Evolutionary conservation across 768 basidiomycete genomes (phyloP), one percentile per base, ranked within the genome.

Genomic region (Tubosaeta sp.): DNA sequence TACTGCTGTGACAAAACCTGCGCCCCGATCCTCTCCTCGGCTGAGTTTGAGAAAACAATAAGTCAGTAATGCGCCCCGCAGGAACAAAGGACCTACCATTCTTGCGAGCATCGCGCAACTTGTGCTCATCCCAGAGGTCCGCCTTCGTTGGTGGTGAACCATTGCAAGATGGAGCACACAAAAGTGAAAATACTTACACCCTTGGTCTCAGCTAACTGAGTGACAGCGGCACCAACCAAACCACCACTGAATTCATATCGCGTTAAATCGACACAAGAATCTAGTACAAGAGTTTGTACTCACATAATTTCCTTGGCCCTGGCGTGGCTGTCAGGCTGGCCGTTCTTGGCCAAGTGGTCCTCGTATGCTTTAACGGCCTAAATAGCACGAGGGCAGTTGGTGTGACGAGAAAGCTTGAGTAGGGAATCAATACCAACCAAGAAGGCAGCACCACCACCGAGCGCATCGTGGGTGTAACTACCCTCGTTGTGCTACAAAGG

Each of bases 341-440:
- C 65, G 1, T 63, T 54, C n/a, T 0, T 1, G 1, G 46, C 54
- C 1, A 26, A 0, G 33, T 63, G 63, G 0, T 63, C 1, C 52
- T 66, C 61, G 22, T 61, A 66, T 3, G 52, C 47, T 44, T 61
- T 63, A 25, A 44, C 7, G 38, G 48, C 56, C 65, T 65, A 27
- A 25, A 47, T 26, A 17, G 34, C 14, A 3, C 19, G 22, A 34
- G 6, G 7, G 38, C 7, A 12, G 34, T 39, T 9, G 8, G 22
- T 3, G 6, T 17, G 12, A 17, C 4, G 2, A 17, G n/a, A 43
- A 22, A 13, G 12, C 19, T 16, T 6, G 4, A 8, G 19, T 25
- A 16, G 31, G 14, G 13, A 32, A 54, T 10, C 8, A 5, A 14
- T 16, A 54, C 55, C 22, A 25, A 65, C 64, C 59, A 55, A 48